Conservation (phyloP, 2,329 filamentous ascomycete species). For the Fusarium cicatricum region DNA sequence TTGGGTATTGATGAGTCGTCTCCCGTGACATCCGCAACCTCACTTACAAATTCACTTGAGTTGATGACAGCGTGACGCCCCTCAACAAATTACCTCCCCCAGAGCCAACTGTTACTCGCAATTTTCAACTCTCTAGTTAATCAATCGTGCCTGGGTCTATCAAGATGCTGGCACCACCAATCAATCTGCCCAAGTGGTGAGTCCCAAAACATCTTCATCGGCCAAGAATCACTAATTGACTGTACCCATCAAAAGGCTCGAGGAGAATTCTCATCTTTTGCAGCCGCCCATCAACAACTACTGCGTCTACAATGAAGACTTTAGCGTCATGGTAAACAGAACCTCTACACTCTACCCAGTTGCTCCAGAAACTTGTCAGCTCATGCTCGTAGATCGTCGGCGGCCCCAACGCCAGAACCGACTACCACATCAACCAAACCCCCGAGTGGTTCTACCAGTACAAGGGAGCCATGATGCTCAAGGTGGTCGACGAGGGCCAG, state of each 20-base stretch:
- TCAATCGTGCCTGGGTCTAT: neutral
- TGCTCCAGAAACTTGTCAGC: neutral
- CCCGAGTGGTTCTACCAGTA: slow-evolving; percentile 99
- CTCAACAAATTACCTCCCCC: slow-evolving; percentile 13
- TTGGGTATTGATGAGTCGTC: neutral
- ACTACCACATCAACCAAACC: slow-evolving; percentile 98
- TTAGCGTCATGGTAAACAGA: slow-evolving; percentile 77
- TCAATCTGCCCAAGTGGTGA: slow-evolving; percentile 68
- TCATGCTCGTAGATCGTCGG: slow-evolving; percentile 75
- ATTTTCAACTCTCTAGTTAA: neutral
- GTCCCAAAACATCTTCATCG: slow-evolving; percentile 38
- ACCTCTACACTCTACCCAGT: neutral
- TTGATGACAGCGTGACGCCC: slow-evolving; percentile 9
- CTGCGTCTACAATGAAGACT: slow-evolving; percentile 87
- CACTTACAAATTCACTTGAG: slow-evolving; percentile 18
- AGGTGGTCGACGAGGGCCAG: slow-evolving; percentile 76
- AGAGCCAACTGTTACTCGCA: no score
- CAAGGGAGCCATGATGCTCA: slow-evolving; percentile 91
- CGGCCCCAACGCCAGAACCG: slow-evolving; percentile 92
- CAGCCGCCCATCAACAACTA: slow-evolving; percentile 97
- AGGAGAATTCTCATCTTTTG: slow-evolving; percentile 89
- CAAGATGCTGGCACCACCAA: slow-evolving; percentile 58
- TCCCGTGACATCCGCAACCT: slow-evolving; percentile 27
- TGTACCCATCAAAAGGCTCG: slow-evolving; percentile 68
- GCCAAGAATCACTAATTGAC: slow-evolving; percentile 20